Conservation (phyloP, 2,329 filamentous ascomycete species). For the Colletotrichum siamense region DNA sequence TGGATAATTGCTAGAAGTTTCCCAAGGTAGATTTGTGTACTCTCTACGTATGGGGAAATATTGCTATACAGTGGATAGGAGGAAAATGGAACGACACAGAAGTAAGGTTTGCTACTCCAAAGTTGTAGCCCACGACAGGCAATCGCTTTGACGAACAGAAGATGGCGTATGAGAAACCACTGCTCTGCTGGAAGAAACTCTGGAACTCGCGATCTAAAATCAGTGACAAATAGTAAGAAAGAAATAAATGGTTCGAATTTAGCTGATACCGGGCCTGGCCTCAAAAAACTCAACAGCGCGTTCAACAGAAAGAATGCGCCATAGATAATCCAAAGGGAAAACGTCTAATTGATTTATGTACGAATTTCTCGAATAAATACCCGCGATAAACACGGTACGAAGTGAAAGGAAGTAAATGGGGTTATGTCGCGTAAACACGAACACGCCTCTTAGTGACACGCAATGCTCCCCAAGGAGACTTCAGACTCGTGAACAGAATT, state of each 20-base stretch:
- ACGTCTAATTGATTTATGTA: not conserved
- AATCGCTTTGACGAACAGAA: not conserved
- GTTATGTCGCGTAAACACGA: not conserved
- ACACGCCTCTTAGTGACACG: not conserved
- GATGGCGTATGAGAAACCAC: not conserved
- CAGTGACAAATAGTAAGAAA: not conserved
- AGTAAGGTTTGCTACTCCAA: not conserved
- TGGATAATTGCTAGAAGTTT: not conserved
- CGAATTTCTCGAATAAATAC: not conserved
- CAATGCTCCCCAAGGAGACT: not conserved
- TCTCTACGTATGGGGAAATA: accelerated
- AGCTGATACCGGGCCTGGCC: not conserved
- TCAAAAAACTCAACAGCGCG: not conserved
- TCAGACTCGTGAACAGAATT: not conserved
- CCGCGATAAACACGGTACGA: not conserved
- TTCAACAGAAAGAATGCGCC: not conserved
- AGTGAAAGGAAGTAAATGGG: not conserved
- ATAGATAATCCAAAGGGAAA: not conserved
- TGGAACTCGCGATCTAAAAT: not conserved
- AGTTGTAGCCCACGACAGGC: not conserved
- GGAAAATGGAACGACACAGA: not conserved
- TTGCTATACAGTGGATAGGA: not conserved
- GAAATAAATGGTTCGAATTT: accelerated
- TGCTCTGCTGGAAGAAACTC: not conserved
- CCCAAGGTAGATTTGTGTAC: not conserved